phyloP scores from a whole-genome alignment of 2,329 filamentous ascomycete genomes.

The Penicillium sp. region DNA sequence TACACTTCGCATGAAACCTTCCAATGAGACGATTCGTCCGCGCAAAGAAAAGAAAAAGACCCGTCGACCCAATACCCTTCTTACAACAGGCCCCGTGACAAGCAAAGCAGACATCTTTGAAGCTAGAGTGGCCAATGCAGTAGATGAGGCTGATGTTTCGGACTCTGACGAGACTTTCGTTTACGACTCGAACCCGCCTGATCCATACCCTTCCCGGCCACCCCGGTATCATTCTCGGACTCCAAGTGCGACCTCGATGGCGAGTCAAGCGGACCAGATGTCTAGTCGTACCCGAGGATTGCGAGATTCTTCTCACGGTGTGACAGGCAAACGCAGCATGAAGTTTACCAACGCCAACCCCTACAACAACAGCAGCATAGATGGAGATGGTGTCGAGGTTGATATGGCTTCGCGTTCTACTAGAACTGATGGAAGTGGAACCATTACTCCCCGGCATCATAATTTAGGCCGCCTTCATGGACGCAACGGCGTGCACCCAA shows the following conservation, averaged over 20 bases:
- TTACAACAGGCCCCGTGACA: conserved; percentile 60
- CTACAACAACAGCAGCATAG: conserved; percentile 61
- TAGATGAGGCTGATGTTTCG: conserved; percentile 93
- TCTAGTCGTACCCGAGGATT: conserved; percentile 61
- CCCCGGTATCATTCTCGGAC: conserved; percentile 88
- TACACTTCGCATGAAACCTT: conserved; percentile 80
- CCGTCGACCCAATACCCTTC: conserved; percentile 67
- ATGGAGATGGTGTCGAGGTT: conserved; percentile 67
- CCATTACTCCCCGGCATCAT: conserved; percentile 68
- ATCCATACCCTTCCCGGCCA: conserved; percentile 57
- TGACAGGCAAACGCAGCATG: conserved; percentile 85
- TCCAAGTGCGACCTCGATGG: conserved; percentile 82
- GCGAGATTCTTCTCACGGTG: conserved; percentile 62
- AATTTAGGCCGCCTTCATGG: conserved; percentile 74
- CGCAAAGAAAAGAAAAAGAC: conserved; percentile 88
- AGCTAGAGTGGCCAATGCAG: conserved; percentile 90
- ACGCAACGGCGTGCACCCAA: conserved; percentile 66
- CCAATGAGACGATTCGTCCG: conserved; percentile 92
- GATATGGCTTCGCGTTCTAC: conserved; percentile 60
- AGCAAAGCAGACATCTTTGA: conserved; percentile 99
- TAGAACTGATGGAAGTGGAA: conserved; percentile 58
- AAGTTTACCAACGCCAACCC: conserved; percentile 74
- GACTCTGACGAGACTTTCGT: conserved; percentile 99
- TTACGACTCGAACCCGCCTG: conserved; percentile 91
- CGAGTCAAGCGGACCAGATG: conserved; percentile 50